Percentiles rank a stretch among this genome's conserved stretches.
Evolutionary conservation across 768 basidiomycete genomes (phyloP).

Genomic region (Russula compacta): DNA sequence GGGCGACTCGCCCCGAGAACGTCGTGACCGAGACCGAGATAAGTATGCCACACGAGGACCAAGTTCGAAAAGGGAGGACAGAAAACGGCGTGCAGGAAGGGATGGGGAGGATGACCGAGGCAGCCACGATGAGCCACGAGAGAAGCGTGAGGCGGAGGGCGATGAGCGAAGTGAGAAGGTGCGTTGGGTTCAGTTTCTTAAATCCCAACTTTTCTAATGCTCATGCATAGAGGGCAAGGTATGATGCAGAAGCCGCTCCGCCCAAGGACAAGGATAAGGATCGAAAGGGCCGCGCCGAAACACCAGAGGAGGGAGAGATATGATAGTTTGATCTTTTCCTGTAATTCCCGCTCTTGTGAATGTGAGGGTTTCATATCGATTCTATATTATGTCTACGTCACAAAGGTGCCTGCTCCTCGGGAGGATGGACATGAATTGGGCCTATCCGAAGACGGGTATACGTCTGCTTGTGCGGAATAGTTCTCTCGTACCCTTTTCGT

Average conservation of each 20-base stretch:
- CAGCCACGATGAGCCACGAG: conserved; percentile 29
- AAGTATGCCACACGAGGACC: conserved; percentile 41
- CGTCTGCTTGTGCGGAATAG: conserved; percentile 86
- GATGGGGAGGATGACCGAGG: conserved; percentile 44
- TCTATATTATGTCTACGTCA: background rate
- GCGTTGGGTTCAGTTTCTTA: conserved; percentile 28
- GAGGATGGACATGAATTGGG: conserved; percentile 46
- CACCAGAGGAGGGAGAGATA: conserved; percentile 85
- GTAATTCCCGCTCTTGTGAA: background rate
- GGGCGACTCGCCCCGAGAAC: conserved; percentile 14
- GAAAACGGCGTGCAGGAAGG: conserved; percentile 34
- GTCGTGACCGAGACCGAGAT: conserved; percentile 34
- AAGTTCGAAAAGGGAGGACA: conserved; percentile 49
- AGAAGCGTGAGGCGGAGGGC: conserved; percentile 29
- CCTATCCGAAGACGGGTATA: conserved; percentile 95
- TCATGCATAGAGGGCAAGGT: conserved; percentile 50
- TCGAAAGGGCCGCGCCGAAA: conserved; percentile 41
- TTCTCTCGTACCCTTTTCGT: conserved; percentile 96
- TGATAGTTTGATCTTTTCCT: conserved; percentile 26
- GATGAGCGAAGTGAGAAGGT: conserved; percentile 44
- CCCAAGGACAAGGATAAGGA: conserved; percentile 29
- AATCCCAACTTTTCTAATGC: background rate
- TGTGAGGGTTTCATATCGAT: background rate
- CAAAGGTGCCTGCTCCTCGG: conserved; percentile 8
- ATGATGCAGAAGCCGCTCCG: conserved; percentile 31